Base-by-base conservation (phyloP, 768 basidiomycete genomes). In the Pisolithus orientalis region DNA sequence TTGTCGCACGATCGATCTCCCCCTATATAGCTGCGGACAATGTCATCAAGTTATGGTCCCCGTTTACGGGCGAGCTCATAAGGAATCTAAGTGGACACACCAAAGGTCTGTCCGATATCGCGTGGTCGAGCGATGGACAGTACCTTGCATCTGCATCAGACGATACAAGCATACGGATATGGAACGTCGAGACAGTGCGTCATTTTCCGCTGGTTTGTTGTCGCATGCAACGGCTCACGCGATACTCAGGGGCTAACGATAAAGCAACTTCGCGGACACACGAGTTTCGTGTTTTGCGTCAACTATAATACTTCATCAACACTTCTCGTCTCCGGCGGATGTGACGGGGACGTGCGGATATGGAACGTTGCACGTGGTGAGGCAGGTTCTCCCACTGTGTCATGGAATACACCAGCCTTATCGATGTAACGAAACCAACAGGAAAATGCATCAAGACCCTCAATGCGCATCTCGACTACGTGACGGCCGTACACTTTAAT, bases 401-500 rank as follows among this genome's bases (percentile, higher is more conserved):
- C 2, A 44, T 16, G 45, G 16, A 27, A 11, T 44, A 11, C 48
- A 11, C 1, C 27, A 9, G 16, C 4, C 39, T 52, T 27, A 17
- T 43, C 10, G 42, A 0, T 8, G 10, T 9, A 14, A 10, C 11
- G 24, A 11, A 13, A 24, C 8, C 3, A 13, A 5, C 39, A 92
- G 95, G 92, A 17, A 88, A 82, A 63, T 88, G 85, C 61, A 77
- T 91, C 68, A 87, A 90, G 67, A 89, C 86, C 2, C 65, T 99
- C 24, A 90, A 92, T 55, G 95, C 92, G 1, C 95, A 98, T 66
- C 76, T 94, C 45, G 95, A 98, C 69, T 94, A 90, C 54, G 91
- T 98, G 27, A 94, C 93, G 11, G 89, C 90, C 2, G 93, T 97
- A 3, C 87, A 91, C 64, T 99, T 95, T 74, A 95, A 94, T 63